Percentiles rank a stretch among this genome's conserved stretches.
Conservation (phyloP, 352 stramenopile species). For the Pythium sp. region DNA sequence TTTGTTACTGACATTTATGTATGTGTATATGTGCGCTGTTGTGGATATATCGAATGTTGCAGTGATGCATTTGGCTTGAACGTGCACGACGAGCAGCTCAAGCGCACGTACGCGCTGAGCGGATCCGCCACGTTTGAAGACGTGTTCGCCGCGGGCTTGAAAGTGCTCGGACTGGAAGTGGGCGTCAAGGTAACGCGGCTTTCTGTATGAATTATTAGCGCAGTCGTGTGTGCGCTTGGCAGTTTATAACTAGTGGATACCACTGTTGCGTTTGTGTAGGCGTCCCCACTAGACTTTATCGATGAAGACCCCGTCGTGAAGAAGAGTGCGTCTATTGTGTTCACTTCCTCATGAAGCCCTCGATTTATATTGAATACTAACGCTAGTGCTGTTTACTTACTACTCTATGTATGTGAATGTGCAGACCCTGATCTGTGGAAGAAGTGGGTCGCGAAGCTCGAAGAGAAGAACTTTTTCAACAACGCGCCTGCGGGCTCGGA, state of each 20-base stretch:
- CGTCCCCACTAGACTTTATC: conserved; percentile 21
- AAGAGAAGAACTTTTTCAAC: conserved; percentile 86
- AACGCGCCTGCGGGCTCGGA: conserved; percentile 45
- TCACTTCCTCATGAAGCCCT: not conserved
- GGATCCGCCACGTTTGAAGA: conserved; percentile 50
- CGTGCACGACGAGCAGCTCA: conserved; percentile 52
- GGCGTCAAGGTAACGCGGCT: conserved; percentile 17
- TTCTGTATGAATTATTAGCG: not conserved
- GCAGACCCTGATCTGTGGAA: conserved; percentile 83
- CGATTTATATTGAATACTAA: not conserved
- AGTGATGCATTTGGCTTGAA: conserved; percentile 77
- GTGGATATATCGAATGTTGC: conserved; percentile 1
- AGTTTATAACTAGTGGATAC: not conserved
- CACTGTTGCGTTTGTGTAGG: not conserved
- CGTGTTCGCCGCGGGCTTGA: conserved; percentile 69
- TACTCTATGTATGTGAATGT: not conserved
- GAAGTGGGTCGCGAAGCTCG: conserved; percentile 85
- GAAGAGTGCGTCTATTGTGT: conserved; percentile 44
- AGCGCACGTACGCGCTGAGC: conserved; percentile 43
- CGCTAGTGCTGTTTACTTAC: not conserved
- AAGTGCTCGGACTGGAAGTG: conserved; percentile 52
- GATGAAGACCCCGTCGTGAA: conserved; percentile 71
- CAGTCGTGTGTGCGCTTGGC: not conserved
- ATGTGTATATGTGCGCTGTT: not conserved
- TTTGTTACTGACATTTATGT: not conserved